Conservation (phyloP, 495 filamentous ascomycete genomes). For the Hypoxylon fuscum region DNA sequence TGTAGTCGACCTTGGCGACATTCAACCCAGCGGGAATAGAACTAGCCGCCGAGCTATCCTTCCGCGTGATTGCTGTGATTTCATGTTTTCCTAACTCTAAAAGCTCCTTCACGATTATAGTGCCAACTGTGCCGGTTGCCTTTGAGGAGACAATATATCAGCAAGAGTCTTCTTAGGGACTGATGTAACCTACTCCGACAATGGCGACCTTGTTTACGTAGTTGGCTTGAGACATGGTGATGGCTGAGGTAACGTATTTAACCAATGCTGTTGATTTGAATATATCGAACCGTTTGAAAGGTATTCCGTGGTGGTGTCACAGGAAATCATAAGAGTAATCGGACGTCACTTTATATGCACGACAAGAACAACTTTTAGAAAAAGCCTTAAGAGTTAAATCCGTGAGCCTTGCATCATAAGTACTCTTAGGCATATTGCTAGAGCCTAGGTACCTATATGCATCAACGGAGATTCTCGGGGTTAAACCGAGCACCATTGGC, state of each 20-base stretch:
- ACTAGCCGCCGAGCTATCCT: conserved; percentile 46
- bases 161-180: background rate
- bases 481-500: too few relatives aligned
- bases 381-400: too few relatives aligned
- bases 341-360: conserved; percentile 3
- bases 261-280: too few relatives aligned
- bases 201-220: conserved; percentile 58
- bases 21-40: conserved; percentile 51
- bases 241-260: too few relatives aligned
- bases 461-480: too few relatives aligned
- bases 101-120: conserved; percentile 59
- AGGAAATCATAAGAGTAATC: conserved; percentile 2
- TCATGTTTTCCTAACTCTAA: conserved; percentile 61
- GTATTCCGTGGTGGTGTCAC: background rate
- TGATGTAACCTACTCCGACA: conserved; percentile 53
- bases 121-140: conserved; percentile 68
- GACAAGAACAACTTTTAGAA: background rate
- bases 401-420: too few relatives aligned
- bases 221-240: conserved; percentile 45
- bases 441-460: too few relatives aligned
- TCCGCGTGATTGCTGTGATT: conserved; percentile 65
- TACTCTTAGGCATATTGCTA: too few relatives aligned
- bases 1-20: conserved; percentile 56
- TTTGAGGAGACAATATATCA: conserved; percentile 35
- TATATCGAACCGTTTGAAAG: too few relatives aligned